Base-by-base conservation (phyloP, 164 flowering plant genomes). In the Magnolia officinalis region DNA sequence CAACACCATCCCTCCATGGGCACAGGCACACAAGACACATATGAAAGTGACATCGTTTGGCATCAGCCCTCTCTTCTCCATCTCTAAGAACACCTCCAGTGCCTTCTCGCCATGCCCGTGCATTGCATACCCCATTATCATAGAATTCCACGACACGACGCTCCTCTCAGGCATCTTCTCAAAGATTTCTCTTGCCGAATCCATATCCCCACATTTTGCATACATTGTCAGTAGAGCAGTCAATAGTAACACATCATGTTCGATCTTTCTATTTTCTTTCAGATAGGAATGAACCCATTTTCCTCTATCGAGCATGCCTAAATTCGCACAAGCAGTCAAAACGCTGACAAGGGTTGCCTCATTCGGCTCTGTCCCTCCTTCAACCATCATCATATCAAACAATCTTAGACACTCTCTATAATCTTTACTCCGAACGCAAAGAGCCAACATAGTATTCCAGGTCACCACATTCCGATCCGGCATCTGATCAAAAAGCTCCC, bases 111-210 rank as follows among this genome's bases (percentile, higher is more conserved):
- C 86, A 29, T 81, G 50, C 71, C 94, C 95, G 63, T 90, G 89
- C 80, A 83, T 85, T 20, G 90, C 93, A 80, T 88, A 87, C 21
- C 93, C 91, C 87, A 81, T 85, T 70, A 91, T 89, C 89, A 90
- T 85, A 52, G 92, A 80, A 74, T 89, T 91, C 96, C 94, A 90
- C 2, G 96, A 86, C 24, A 91, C 92, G n/a, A 89, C 83, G 71
- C 52, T 89, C 78, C 74, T 90, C 61, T 85, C 84, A 0, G 83
- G 82, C 96, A 91, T 91, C 50, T 78, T 78, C 76, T 88, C 78
- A 77, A 92, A 90, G 64, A 92, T 84, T 70, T 81, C 75, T 78
- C 84, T 84, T 14, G 94, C 91, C 76, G 74, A 31, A 51, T 84
- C 86, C 86, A 88, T 80, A 20, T 76, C 88, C 55, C 94, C 91